These are phyloP conservation scores for Aspergillus candidus DNA, from an alignment of 2,329 filamentous ascomycete species.

Conservation along the genomic window DNA sequence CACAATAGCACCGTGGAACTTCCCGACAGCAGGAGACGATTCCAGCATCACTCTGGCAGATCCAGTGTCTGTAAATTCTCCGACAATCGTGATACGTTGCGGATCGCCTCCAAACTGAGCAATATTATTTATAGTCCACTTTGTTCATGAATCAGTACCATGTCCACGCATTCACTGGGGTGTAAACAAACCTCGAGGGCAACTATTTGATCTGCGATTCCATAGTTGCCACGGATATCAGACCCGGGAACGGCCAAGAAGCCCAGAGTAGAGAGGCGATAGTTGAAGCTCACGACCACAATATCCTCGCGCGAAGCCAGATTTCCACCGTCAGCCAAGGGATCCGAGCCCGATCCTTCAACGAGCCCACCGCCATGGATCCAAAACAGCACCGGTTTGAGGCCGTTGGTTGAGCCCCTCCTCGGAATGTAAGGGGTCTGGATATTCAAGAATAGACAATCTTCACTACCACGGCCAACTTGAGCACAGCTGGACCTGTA, in stretches of 20 bases:
- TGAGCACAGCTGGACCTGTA: constrained; percentile 46
- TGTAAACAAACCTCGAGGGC: constrained; percentile 34
- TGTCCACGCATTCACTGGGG: not conserved
- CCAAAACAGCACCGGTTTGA: constrained; percentile 47
- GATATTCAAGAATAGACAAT: constrained; percentile 47
- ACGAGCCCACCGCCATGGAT: constrained; percentile 56
- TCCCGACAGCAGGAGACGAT: constrained; percentile 7
- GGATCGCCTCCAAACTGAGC: constrained; percentile 45
- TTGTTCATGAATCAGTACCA: constrained; percentile 2
- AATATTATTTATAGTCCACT: constrained; percentile 44
- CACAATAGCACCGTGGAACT: constrained; percentile 13
- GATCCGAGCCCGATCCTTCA: constrained; percentile 37
- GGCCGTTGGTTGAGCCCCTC: constrained; percentile 30
- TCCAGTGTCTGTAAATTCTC: constrained; percentile 48
- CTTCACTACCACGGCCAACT: constrained; percentile 35
- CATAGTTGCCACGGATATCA: constrained; percentile 48
- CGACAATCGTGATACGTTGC: constrained; percentile 40
- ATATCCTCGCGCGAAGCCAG: constrained; percentile 54
- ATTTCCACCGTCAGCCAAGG: constrained; percentile 47
- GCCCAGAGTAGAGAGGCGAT: constrained; percentile 52
- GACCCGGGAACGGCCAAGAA: constrained; percentile 54
- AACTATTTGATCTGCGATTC: constrained; percentile 46
- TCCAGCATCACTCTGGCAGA: constrained; percentile 47
- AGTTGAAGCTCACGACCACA: constrained; percentile 55
- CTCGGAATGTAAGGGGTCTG: constrained; percentile 43